Conservation (phyloP, 1,284 basidiomycete genomes). For the Irpex rosettiformis region DNA sequence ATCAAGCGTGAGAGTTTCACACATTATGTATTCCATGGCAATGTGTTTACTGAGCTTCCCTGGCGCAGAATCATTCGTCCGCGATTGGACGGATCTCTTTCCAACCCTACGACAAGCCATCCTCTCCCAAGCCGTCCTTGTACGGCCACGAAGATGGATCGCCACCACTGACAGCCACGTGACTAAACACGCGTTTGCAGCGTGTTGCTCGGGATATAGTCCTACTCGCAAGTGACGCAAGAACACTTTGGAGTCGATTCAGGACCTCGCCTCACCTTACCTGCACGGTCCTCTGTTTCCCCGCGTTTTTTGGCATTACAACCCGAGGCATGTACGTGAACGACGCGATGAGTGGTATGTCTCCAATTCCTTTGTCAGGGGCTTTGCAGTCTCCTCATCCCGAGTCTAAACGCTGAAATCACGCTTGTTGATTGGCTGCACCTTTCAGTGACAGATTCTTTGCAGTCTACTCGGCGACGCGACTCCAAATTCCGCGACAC, state of each 20-base stretch:
- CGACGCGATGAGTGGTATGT: constrained; percentile 13
- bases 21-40: not conserved
- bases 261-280: not conserved
- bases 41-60: not conserved
- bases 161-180: not conserved
- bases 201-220: constrained; percentile 2
- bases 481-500: not conserved
- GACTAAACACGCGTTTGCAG: constrained; percentile 2
- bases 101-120: not conserved
- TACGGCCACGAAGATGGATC: not conserved
- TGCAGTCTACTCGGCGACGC: no score
- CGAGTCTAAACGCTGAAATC: constrained; percentile 3
- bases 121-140: constrained; percentile 1
- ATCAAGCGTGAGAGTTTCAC: not conserved
- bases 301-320: not conserved
- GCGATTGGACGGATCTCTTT: not conserved
- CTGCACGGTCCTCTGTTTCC: constrained; percentile 1
- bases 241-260: constrained; percentile 1
- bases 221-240: not conserved
- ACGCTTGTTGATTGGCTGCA: no score
- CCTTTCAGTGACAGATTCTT: no score
- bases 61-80: not conserved
- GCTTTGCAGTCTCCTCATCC: not conserved
- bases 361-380: constrained; percentile 3
- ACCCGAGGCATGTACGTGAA: constrained; percentile 9